phyloP scores from a whole-genome alignment of 352 stramenopile genomes.

The Phytopythium aichiense region DNA sequence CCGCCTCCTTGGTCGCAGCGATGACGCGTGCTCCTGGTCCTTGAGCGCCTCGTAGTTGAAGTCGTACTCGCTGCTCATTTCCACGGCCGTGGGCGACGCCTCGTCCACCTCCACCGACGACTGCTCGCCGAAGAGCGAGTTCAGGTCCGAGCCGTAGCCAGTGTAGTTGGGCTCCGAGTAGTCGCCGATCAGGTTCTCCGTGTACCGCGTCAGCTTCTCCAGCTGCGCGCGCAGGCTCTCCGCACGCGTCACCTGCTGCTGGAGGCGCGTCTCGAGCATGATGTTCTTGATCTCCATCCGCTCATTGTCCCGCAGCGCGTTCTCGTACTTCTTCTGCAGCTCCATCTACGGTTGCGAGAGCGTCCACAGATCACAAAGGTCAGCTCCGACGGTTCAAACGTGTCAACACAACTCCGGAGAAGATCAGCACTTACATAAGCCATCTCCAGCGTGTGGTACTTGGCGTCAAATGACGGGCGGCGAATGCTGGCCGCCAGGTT shows the following conservation, averaged over 20 bases:
- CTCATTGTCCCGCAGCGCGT: slow-evolving; percentile 34
- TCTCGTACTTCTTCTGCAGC: slow-evolving; percentile 54
- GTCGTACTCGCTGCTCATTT: slow-evolving; percentile 35
- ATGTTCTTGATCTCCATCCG: slow-evolving; percentile 56
- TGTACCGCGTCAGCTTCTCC: slow-evolving; percentile 70
- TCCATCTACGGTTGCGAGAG: slow-evolving; percentile 21
- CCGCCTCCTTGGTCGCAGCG: slow-evolving; percentile 23
- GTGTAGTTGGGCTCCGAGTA: slow-evolving; percentile 46
- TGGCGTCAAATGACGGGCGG: slow-evolving; percentile 34
- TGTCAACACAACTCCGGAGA: background rate
- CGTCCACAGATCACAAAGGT: background rate
- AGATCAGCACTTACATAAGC: slow-evolving; percentile 22
- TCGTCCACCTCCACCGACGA: slow-evolving; percentile 26
- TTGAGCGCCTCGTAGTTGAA: slow-evolving; percentile 43
- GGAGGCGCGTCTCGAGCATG: slow-evolving; percentile 57
- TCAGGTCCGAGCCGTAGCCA: slow-evolving; percentile 47
- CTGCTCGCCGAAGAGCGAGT: slow-evolving; percentile 44
- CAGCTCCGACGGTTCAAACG: background rate
- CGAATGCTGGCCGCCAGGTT: slow-evolving; percentile 1
- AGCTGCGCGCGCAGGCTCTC: slow-evolving; percentile 62
- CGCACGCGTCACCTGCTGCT: slow-evolving; percentile 60
- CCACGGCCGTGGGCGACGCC: slow-evolving; percentile 30
- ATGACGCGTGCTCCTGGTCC: slow-evolving; percentile 4
- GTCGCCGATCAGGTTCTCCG: slow-evolving; percentile 53
- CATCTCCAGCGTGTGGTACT: slow-evolving; percentile 41